These are phyloP conservation scores for Teratosphaeria viscida DNA, from an alignment of 2,329 filamentous ascomycete genomes.

Conservation along the genomic window DNA sequence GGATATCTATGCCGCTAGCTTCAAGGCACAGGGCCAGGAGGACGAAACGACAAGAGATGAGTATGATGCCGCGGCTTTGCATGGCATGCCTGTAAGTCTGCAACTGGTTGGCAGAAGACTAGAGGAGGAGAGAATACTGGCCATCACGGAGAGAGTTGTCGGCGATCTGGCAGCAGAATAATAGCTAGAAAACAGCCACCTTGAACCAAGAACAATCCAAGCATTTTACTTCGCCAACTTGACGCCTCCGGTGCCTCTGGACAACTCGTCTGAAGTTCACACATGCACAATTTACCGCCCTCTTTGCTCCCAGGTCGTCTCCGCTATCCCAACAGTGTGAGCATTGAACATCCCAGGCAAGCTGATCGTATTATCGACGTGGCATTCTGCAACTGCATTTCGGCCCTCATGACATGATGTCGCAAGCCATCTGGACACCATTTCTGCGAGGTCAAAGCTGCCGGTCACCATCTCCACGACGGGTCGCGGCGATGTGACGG, in stretches of 20 bases:
- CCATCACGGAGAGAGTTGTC: constrained; percentile 8
- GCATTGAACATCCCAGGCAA: constrained; percentile 4
- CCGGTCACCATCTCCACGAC: neutral
- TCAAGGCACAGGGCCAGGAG: constrained; percentile 26
- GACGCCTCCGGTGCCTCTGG: too few relatives aligned
- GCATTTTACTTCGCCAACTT: too few relatives aligned
- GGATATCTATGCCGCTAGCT: constrained; percentile 21
- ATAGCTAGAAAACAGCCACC: neutral
- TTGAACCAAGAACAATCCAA: too few relatives aligned
- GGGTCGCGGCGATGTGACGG: neutral
- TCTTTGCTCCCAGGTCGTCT: neutral
- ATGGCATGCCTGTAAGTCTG: constrained; percentile 33
- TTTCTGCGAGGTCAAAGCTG: neutral
- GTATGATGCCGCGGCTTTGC: constrained; percentile 26
- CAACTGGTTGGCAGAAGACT: constrained; percentile 24
- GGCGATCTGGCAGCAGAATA: neutral
- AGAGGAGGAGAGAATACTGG: constrained; percentile 29
- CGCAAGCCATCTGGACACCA: neutral
- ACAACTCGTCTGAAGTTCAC: neutral
- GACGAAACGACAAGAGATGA: constrained; percentile 29
- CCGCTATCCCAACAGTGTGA: neutral
- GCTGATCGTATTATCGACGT: neutral
- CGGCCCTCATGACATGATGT: neutral
- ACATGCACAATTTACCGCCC: neutral
- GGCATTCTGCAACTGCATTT: too few relatives aligned